A percentile compares a stretch with the other conserved stretches of the same genome.
phyloP scores from a whole-genome alignment of 1,284 basidiomycete species.

The Malassezia pachydermatis region DNA sequence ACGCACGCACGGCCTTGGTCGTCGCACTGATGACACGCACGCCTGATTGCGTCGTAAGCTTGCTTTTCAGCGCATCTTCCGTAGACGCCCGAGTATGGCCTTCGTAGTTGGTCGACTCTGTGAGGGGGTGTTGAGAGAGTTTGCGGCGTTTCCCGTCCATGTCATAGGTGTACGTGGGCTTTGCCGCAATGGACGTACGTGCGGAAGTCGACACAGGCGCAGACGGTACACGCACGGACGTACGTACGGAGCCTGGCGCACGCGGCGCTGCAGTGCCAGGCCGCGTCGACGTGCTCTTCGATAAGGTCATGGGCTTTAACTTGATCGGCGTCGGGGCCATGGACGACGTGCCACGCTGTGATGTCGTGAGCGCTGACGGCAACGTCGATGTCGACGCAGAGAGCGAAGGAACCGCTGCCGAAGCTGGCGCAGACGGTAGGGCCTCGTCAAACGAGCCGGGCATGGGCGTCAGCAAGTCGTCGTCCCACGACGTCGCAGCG shows the following conservation, averaged over 20 bases:
- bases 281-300: not conserved
- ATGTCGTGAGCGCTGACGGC: too few species aligned
- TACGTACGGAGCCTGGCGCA: too few species aligned
- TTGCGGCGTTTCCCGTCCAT: slow-evolving; percentile 13
- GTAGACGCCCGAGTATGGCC: slow-evolving; percentile 7
- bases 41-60: slow-evolving; percentile 9
- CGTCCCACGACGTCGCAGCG: not conserved
- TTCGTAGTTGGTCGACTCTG: slow-evolving; percentile 11
- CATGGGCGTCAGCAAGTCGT: not conserved
- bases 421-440: not conserved
- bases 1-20: not conserved
- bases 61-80: slow-evolving; percentile 18
- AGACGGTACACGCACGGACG: too few species aligned
- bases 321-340: too few species aligned
- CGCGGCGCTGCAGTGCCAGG: not conserved
- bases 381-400: not conserved
- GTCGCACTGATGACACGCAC: not conserved
- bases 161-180: slow-evolving; percentile 11
- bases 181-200: slow-evolving; percentile 7
- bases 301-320: too few species aligned
- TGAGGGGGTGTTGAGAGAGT: slow-evolving; percentile 15
- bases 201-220: too few species aligned
- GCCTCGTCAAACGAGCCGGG: slow-evolving; percentile 6
- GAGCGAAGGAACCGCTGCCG: not conserved
- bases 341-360: too few species aligned